Percentiles rank a stretch among this genome's conserved stretches.
Evolutionary conservation across 257 asterid genomes (phyloP).

Genomic region (Rhazya stricta): DNA sequence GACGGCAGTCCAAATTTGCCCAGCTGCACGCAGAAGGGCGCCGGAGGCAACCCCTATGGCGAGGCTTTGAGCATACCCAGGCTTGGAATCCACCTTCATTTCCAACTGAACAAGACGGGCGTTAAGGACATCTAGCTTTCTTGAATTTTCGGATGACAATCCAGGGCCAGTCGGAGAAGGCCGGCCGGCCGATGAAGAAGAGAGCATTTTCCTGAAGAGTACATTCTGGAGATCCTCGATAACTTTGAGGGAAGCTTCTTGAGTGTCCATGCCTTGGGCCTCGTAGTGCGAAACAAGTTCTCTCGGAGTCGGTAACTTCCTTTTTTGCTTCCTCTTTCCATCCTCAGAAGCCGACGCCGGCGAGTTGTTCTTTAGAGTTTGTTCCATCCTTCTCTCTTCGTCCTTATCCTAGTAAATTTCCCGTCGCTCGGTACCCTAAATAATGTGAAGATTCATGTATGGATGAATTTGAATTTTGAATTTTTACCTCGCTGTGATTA

Average conservation of each 20-base stretch:
- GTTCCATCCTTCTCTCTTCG: background rate
- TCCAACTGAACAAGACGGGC: slow-evolving; percentile 59
- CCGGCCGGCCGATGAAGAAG: slow-evolving; percentile 25
- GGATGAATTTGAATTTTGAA: background rate
- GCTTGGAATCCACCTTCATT: slow-evolving; percentile 77
- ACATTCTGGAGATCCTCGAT: slow-evolving; percentile 82
- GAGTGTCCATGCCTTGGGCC: slow-evolving; percentile 66
- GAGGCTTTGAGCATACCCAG: slow-evolving; percentile 59
- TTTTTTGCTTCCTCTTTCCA: slow-evolving; percentile 25
- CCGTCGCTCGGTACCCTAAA: background rate
- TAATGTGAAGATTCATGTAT: background rate
- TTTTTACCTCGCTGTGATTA: background rate
- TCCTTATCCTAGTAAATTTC: background rate
- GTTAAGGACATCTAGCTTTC: slow-evolving; percentile 64
- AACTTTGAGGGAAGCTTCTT: slow-evolving; percentile 75
- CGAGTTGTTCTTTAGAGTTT: background rate
- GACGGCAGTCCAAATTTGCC: slow-evolving; percentile 55
- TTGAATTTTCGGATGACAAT: slow-evolving; percentile 30
- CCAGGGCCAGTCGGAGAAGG: background rate
- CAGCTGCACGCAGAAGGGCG: slow-evolving; percentile 35
- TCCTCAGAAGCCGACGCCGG: background rate
- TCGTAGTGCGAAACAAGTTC: slow-evolving; percentile 83
- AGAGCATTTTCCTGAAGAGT: slow-evolving; percentile 42
- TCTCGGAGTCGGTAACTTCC: slow-evolving; percentile 58
- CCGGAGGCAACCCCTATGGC: slow-evolving; percentile 70